Percentiles rank a stretch among this genome's conserved stretches.
phyloP scores from a whole-genome alignment of 257 asterid species.

The Solanum arcanum region DNA sequence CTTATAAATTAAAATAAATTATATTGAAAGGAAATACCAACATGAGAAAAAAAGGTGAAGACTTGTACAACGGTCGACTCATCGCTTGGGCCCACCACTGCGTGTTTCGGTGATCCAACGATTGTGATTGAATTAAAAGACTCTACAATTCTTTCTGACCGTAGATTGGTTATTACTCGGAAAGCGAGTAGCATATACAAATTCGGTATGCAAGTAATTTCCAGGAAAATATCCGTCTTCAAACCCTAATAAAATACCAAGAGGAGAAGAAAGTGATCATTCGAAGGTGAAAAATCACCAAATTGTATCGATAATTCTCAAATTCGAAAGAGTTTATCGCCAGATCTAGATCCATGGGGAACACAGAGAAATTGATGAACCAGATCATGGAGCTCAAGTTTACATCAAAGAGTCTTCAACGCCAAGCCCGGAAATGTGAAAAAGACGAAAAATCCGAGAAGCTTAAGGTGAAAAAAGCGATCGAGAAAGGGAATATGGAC shows the following conservation, averaged over 20 bases:
- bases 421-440: constrained; percentile 87
- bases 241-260: background rate
- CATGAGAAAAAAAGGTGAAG: background rate
- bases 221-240: background rate
- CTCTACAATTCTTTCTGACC: background rate
- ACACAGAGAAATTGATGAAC: constrained; percentile 77
- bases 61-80: background rate
- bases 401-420: constrained; percentile 81
- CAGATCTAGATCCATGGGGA: constrained; percentile 42
- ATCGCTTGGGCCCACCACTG: background rate
- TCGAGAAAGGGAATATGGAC: constrained; percentile 98
- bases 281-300: background rate
- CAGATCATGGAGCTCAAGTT: constrained; percentile 94
- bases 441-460: constrained; percentile 92
- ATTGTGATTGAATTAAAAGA: background rate
- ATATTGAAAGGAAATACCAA: background rate
- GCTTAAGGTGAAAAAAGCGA: constrained; percentile 85
- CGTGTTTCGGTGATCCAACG: background rate
- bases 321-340: background rate
- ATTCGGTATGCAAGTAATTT: background rate
- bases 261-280: background rate
- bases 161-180: background rate
- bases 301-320: background rate
- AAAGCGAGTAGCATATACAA: background rate
- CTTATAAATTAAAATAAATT: background rate